These are phyloP conservation scores for Microglena sp. DNA, from an alignment of 139 green algal species.

Conservation along the genomic window DNA sequence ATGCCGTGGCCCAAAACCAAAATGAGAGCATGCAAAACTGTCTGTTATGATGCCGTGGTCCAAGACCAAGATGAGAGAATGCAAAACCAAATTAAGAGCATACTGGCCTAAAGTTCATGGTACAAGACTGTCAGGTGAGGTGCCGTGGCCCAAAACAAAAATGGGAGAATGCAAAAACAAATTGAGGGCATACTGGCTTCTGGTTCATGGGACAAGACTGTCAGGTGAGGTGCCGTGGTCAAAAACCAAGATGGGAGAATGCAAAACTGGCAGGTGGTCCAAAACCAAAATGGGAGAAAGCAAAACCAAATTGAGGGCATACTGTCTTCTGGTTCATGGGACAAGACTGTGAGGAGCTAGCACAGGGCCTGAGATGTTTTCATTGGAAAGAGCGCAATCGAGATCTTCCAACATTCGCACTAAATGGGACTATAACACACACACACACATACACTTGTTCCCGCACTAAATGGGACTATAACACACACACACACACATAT, in stretches of 20 bases:
- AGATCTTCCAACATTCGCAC: neutral
- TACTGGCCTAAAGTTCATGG: conserved; percentile 82
- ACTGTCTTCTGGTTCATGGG: conserved; percentile 81
- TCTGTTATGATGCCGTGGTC: too few species aligned
- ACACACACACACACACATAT: conserved; percentile 1
- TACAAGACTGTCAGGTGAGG: conserved; percentile 56
- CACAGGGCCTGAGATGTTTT: conserved; percentile 87
- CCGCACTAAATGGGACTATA: neutral
- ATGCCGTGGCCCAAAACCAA: neutral
- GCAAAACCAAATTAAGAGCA: too few species aligned
- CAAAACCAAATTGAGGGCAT: conserved; percentile 29
- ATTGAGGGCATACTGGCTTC: conserved; percentile 54
- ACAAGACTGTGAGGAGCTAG: conserved; percentile 61
- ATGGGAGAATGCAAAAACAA: too few species aligned
- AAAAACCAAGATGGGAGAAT: too few species aligned
- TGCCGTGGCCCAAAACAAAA: neutral
- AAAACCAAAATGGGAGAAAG: too few species aligned
- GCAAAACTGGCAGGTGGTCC: conserved; percentile 1
- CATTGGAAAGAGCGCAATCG: conserved; percentile 10
- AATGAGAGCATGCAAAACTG: too few species aligned
- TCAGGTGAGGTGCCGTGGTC: too few species aligned
- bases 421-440: neutral
- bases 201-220: conserved; percentile 77
- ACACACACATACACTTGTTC: neutral
- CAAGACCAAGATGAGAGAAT: too few species aligned